Percentiles rank a stretch among this genome's conserved stretches.
Evolutionary conservation across 2,329 filamentous ascomycete genomes (phyloP).

Genomic region (Neoscytalidium dimidiatum): DNA sequence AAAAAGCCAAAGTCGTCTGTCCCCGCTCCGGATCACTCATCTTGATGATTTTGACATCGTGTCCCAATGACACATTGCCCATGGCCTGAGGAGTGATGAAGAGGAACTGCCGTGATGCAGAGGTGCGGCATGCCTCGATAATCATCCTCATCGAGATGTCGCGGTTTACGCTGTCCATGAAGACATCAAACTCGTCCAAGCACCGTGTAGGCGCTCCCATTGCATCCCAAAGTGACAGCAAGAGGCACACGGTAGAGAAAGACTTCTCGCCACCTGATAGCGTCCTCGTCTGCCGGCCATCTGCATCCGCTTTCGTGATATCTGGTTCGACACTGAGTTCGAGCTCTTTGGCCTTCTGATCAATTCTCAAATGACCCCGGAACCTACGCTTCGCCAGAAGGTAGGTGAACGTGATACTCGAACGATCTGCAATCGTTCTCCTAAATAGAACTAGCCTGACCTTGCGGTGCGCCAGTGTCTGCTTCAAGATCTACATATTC

Average conservation of each 20-base stretch:
- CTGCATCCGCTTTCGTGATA: slow-evolving; percentile 66
- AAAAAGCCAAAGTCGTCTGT: slow-evolving; percentile 45
- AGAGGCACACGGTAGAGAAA: slow-evolving; percentile 92
- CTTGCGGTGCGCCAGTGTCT: slow-evolving; percentile 68
- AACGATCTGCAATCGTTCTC: slow-evolving; percentile 79
- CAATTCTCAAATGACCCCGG: slow-evolving; percentile 75
- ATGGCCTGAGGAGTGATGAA: slow-evolving; percentile 94
- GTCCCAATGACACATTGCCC: slow-evolving; percentile 56
- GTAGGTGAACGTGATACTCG: slow-evolving; percentile 83
- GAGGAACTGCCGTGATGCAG: slow-evolving; percentile 91
- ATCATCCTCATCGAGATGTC: slow-evolving; percentile 93
- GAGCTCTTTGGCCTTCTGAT: slow-evolving; percentile 73
- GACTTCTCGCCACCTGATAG: slow-evolving; percentile 96
- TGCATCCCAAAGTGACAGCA: slow-evolving; percentile 93
- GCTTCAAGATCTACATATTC: slow-evolving; percentile 42
- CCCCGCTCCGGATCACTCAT: slow-evolving; percentile 56
- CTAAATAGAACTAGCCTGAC: slow-evolving; percentile 81
- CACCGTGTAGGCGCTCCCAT: slow-evolving; percentile 96
- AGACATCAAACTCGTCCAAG: slow-evolving; percentile 97
- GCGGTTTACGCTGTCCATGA: slow-evolving; percentile 97
- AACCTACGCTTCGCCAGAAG: slow-evolving; percentile 88
- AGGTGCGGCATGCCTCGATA: slow-evolving; percentile 79
- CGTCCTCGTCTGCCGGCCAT: slow-evolving; percentile 83
- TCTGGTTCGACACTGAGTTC: slow-evolving; percentile 74
- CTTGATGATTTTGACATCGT: slow-evolving; percentile 78